These are phyloP conservation scores for Catharanthus roseus DNA, from an alignment of 257 asterid genomes.

Conservation along the genomic window DNA sequence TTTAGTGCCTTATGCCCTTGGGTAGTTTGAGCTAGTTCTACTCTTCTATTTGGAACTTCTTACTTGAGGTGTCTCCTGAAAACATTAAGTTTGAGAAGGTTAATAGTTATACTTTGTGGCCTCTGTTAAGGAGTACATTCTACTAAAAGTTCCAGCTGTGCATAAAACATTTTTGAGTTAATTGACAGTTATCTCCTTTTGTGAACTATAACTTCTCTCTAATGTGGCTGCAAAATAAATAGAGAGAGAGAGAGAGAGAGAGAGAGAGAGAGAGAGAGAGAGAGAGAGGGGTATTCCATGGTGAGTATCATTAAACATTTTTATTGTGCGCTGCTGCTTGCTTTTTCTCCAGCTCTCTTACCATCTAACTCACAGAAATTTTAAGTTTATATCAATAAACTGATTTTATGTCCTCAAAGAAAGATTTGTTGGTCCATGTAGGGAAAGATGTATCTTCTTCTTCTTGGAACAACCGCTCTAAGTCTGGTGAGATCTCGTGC, in stretches of 20 bases:
- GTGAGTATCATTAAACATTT: neutral
- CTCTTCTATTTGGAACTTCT: neutral
- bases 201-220: neutral
- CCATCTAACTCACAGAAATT: neutral
- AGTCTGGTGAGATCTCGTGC: slow-evolving; percentile 65
- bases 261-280: too few species aligned
- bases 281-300: neutral
- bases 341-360: neutral
- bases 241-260: too few species aligned
- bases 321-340: neutral
- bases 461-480: slow-evolving; percentile 92
- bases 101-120: neutral
- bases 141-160: neutral
- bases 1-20: neutral
- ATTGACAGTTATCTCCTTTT: neutral
- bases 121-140: neutral
- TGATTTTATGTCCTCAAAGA: neutral
- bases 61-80: neutral
- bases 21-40: too few species aligned
- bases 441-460: slow-evolving; percentile 96
- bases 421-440: slow-evolving; percentile 24
- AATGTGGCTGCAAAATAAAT: neutral
- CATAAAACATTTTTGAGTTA: neutral
- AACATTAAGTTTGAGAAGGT: neutral
- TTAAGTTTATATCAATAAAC: neutral